Percentiles rank a stretch among this genome's conserved stretches.
phyloP scores from a whole-genome alignment of 2,329 filamentous ascomycete species.

The Rutstroemia sydowiana region DNA sequence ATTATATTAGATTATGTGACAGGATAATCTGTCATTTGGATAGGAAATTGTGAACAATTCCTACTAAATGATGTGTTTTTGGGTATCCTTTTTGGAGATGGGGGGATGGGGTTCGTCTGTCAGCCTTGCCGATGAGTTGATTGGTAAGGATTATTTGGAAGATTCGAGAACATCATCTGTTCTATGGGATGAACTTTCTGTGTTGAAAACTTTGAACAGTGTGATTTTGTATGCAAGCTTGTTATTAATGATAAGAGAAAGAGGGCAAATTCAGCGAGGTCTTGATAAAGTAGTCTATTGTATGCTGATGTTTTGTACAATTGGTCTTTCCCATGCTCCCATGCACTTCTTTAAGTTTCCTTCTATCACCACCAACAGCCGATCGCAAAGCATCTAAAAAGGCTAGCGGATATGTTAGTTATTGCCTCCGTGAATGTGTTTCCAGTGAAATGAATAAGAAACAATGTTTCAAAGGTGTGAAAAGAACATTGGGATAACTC shows the following conservation, averaged over 20 bases:
- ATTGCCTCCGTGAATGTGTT: background rate
- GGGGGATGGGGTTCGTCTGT: background rate
- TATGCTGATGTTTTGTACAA: slow-evolving; percentile 9
- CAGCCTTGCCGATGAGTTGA: background rate
- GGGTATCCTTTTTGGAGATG: background rate
- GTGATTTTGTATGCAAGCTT: background rate
- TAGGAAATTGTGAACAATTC: background rate
- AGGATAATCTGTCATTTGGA: no score
- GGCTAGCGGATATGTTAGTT: slow-evolving; percentile 1
- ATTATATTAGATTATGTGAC: no score
- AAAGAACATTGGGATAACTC: no score
- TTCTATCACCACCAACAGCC: background rate
- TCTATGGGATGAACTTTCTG: background rate
- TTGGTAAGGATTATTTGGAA: slow-evolving; percentile 1
- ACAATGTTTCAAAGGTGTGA: no score
- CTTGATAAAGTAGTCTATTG: slow-evolving; percentile 8
- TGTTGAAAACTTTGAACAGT: background rate
- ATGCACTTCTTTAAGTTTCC: background rate
- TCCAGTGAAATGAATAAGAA: background rate
- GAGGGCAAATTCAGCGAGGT: background rate
- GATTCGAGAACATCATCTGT: background rate
- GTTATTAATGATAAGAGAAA: background rate
- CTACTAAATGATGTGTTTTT: background rate
- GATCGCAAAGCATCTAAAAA: slow-evolving; percentile 1
- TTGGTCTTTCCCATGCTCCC: background rate